Evolutionary conservation across 2,329 filamentous ascomycete genomes (phyloP).

Genomic region (Colletotrichum melonis): DNA sequence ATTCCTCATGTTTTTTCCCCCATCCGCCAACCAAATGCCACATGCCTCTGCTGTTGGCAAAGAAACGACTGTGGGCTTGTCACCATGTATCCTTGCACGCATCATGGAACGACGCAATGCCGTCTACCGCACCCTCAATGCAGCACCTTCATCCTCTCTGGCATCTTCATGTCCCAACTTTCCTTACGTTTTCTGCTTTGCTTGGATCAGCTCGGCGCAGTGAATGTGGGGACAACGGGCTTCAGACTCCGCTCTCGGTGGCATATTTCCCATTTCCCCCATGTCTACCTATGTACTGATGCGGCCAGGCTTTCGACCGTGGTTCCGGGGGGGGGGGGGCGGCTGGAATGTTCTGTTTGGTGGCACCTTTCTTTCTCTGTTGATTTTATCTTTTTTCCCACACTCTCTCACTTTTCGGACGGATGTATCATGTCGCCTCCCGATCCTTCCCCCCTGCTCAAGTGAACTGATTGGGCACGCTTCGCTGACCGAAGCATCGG

Average conservation of each 20-base stretch:
- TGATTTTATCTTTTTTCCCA: background rate
- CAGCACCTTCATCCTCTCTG: slow-evolving; percentile 1
- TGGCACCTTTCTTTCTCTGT: background rate
- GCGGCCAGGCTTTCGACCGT: slow-evolving; percentile 11
- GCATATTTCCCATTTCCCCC: slow-evolving; percentile 1
- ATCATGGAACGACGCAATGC: slow-evolving; percentile 17
- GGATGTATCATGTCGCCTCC: slow-evolving; percentile 33
- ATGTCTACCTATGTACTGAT: background rate
- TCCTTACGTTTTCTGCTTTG: slow-evolving; percentile 1
- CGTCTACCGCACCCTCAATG: background rate
- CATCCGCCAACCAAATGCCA: slow-evolving; percentile 25
- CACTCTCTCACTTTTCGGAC: background rate
- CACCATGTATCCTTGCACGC: background rate
- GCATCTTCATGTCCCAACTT: background rate
- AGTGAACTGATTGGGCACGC: slow-evolving; percentile 7
- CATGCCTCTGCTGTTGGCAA: background rate
- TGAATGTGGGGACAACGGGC: background rate
- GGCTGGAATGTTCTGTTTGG: slow-evolving; percentile 23
- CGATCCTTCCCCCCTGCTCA: slow-evolving; percentile 4
- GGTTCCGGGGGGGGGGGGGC: background rate
- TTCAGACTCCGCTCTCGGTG: slow-evolving; percentile 2
- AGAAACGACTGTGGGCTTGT: background rate
- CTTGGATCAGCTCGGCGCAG: slow-evolving; percentile 7
- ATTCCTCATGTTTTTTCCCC: background rate
- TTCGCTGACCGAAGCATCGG: slow-evolving; percentile 10